Evolutionary conservation across 495 filamentous ascomycete species (phyloP).

Genomic region (Tuber indicum): DNA sequence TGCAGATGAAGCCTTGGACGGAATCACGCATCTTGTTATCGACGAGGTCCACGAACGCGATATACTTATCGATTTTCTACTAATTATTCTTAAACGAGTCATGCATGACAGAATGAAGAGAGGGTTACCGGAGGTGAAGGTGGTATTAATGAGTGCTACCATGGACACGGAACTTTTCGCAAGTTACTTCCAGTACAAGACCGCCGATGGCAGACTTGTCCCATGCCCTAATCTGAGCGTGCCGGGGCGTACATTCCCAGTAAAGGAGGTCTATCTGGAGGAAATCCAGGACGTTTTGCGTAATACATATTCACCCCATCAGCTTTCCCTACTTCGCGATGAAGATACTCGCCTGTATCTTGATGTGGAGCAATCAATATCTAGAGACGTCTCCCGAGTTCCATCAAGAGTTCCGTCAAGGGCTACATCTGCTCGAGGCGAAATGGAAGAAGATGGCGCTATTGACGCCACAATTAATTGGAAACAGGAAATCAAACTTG

Average conservation of each 20-base stretch:
- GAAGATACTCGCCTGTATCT: slow-evolving; percentile 43
- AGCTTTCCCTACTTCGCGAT: slow-evolving; percentile 42
- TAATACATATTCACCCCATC: slow-evolving; percentile 25
- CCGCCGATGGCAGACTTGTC: slow-evolving; percentile 37
- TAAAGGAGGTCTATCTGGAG: slow-evolving; percentile 51
- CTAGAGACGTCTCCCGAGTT: slow-evolving; percentile 27
- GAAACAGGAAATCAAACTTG: slow-evolving; percentile 45
- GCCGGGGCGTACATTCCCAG: slow-evolving; percentile 54
- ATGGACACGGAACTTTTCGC: slow-evolving; percentile 53
- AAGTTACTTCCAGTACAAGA: slow-evolving; percentile 48
- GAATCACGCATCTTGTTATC: slow-evolving; percentile 52
- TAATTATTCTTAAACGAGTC: slow-evolving; percentile 51
- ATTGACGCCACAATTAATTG: slow-evolving; percentile 46
- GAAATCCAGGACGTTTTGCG: slow-evolving; percentile 47
- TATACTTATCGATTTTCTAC: slow-evolving; percentile 52
- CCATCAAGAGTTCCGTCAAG: slow-evolving; percentile 36
- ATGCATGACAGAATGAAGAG: slow-evolving; percentile 43
- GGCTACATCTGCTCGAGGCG: slow-evolving; percentile 17
- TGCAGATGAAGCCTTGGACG: slow-evolving; percentile 45
- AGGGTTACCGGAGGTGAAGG: slow-evolving; percentile 47
- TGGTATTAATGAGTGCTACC: slow-evolving; percentile 58
- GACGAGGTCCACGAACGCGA: slow-evolving; percentile 60
- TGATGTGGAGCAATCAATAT: slow-evolving; percentile 39
- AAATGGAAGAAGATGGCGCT: slow-evolving; percentile 35
- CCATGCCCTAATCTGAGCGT: slow-evolving; percentile 51